These are phyloP conservation scores for Auxenochlorella pyrenoidosa DNA, from an alignment of 139 green algal species.

Conservation along the genomic window DNA sequence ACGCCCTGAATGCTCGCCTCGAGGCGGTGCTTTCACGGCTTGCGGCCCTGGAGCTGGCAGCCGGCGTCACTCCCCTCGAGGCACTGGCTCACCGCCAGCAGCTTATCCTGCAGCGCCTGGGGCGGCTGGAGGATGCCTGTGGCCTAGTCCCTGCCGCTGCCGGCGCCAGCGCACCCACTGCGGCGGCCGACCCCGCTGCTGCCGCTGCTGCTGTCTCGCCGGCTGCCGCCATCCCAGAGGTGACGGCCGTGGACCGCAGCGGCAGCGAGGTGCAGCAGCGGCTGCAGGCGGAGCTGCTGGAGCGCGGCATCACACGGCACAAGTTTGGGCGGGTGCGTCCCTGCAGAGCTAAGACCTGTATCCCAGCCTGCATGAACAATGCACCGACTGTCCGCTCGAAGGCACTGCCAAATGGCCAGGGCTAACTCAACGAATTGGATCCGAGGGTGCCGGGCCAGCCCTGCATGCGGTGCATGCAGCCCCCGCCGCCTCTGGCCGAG, in stretches of 20 bases:
- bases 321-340: slow-evolving; percentile 72
- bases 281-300: slow-evolving; percentile 48
- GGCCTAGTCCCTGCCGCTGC: neutral
- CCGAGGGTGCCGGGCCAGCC: no score
- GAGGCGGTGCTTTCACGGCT: neutral
- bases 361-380: no score
- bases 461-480: neutral
- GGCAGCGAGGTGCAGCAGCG: slow-evolving; percentile 35
- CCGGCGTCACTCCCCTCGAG: neutral
- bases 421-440: no score
- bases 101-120: neutral
- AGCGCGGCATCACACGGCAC: slow-evolving; percentile 38
- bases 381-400: no score
- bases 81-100: neutral
- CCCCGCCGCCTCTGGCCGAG: neutral
- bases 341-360: no score
- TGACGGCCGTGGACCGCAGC: neutral
- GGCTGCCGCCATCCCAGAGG: neutral
- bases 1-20: neutral
- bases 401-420: no score
- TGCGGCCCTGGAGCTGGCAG: neutral
- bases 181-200: neutral
- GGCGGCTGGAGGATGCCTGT: neutral
- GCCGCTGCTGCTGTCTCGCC: neutral
- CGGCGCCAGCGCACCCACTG: neutral